Base-by-base conservation (phyloP, 1,284 basidiomycete genomes). In the Pseudozyma tsukubaensis region DNA sequence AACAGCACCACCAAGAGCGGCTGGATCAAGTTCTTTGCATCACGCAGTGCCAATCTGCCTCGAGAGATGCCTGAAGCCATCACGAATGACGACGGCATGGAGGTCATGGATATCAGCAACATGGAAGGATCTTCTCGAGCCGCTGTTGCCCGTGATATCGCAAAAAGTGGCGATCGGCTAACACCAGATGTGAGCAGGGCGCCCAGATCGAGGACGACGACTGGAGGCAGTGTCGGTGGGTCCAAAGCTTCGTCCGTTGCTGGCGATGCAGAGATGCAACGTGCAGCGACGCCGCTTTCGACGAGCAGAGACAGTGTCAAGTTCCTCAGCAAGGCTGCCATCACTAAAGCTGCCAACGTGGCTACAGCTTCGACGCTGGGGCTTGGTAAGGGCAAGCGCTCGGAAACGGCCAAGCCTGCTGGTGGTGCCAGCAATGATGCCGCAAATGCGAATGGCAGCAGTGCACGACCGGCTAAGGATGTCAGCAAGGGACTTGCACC, bases 41-140 rank as follows among this genome's bases (percentile, higher is more conserved):
- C 67, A 40, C 70, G 76, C 14, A 72, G 66, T 43, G 76, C 78
- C 18, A 70, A 71, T 19, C 47, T 59, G 14, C 59, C 61, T 1
- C 49, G 50, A 40, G 52, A 50, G 34, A 57, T 44, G 50, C 61
- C 54, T n/a, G 60, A 59, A 36, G 52, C 49, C 1, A 61, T 74
- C 51, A 59, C 59, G 1, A 56, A 68, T 32, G 63, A 61, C 14
- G 68, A 72, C n/a, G 76, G 66, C 6, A 55, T 76, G 43, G 80
- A 82, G 40, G 76, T 81, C n/a, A 82, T 82, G 80, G 72, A 79
- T 32, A 68, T 82, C 50, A 72, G 75, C 24, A 61, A 68, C 6
- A 70, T 70, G 36, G 63, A 66, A 6, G 54, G 40, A 0, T 19
- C 56, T 9, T 37, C 40, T 36, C 49, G 57, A 10, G 42, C 59